Conservation (phyloP, 768 basidiomycete genomes). For the Tricholoma matsutake region DNA sequence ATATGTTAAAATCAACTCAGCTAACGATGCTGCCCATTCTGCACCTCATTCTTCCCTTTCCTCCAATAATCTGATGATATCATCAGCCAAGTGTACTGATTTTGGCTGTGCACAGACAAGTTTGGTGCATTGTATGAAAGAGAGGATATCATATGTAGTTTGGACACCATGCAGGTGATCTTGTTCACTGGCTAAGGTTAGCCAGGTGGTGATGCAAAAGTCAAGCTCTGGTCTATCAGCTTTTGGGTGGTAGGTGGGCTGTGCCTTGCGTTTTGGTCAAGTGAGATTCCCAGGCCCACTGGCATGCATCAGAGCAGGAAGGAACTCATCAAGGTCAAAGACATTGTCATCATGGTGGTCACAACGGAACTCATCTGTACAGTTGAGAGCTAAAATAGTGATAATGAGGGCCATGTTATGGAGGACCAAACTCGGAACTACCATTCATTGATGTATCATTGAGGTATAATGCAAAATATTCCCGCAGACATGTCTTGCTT, state of each 20-base stretch:
- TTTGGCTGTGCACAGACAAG: slow-evolving; percentile 11
- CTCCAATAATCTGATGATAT: background rate
- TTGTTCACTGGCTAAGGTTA: too few relatives aligned
- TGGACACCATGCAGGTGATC: too few relatives aligned
- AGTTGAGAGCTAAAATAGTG: background rate
- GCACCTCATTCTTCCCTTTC: background rate
- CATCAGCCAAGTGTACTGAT: background rate
- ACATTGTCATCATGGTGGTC: background rate
- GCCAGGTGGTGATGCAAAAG: too few relatives aligned
- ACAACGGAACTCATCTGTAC: background rate
- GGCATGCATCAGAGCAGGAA: background rate
- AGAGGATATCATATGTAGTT: background rate
- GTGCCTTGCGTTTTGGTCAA: background rate
- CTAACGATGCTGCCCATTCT: background rate
- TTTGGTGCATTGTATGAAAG: background rate
- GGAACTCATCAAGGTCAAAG: background rate
- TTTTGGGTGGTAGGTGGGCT: background rate
- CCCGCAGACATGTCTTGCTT: background rate
- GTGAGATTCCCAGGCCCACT: background rate
- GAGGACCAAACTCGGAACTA: too few relatives aligned
- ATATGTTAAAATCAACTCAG: too few relatives aligned
- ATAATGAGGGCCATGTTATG: background rate
- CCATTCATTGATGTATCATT: background rate
- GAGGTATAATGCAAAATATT: background rate
- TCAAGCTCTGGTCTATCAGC: background rate